Base-by-base conservation (phyloP, 1,139 yeast genomes). In the Zygosaccharomyces sapae region DNA sequence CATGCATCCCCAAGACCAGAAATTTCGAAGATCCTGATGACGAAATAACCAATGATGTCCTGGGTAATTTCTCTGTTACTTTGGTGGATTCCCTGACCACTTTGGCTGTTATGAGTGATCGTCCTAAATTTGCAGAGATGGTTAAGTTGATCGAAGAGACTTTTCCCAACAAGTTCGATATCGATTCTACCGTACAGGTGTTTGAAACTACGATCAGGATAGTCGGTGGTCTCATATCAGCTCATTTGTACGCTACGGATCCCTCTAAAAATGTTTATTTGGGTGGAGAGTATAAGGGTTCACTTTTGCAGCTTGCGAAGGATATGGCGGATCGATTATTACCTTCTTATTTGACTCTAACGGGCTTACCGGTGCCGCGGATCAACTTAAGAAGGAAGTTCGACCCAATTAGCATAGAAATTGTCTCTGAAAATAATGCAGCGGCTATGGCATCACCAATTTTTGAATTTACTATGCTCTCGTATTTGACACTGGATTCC, bases 401-500 rank as follows among this genome's bases (percentile, higher is more conserved):
- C 0, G 61, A 63, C 2, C 69, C 67, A 0, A 51, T 70, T 2
- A 68, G 70, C 1, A 46, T 54, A 2, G 61, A 63, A 3, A 48
- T 68, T 5, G 55, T 68, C 48, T 59, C 70, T 18, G 94, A 86
- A 52, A 89, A 90, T 7, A 88, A 96, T 61, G 77, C 89, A 0
- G 85, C 96, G 0, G 97, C 96, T 0, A 92, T 89, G 5, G 83
- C 89, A 0, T 81, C 92, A 1, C 86, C 95, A 3, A 75, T 87
- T 48, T 69, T 89, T 41, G 97, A 89, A 63, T 80, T 89, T 63
- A 79, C 90, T 0, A 66, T 89, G 40, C 69, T 90, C 27, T 85
- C 94, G 0, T 70, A 79, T 47, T 70, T 88, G 31, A 85, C 95
- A 0, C 84, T 84, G 2, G 94, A 89, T 61, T 73, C 79, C 1